phyloP scores from a whole-genome alignment of 2,329 filamentous ascomycete species.

The Corynespora cassiicola region DNA sequence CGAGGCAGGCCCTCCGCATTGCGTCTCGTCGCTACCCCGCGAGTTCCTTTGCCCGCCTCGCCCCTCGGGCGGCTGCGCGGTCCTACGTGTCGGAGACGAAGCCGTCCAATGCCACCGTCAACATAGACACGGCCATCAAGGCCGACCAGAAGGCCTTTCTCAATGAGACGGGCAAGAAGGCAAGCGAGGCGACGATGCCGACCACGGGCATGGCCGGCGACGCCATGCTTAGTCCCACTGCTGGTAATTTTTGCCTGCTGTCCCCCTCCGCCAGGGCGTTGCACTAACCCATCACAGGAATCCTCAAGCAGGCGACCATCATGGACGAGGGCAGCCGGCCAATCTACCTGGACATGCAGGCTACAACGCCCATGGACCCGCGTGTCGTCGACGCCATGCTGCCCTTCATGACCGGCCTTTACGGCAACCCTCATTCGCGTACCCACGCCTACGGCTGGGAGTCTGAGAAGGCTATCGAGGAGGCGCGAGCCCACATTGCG shows the following conservation, averaged over 20 bases:
- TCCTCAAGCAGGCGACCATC: constrained; percentile 88
- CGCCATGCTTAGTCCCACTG: constrained; percentile 80
- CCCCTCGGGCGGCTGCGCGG: constrained; percentile 57
- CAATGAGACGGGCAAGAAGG: constrained; percentile 61
- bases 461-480: constrained; percentile 90
- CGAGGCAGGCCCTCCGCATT: constrained; percentile 75
- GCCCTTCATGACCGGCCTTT: constrained; percentile 89
- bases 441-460: constrained; percentile 99
- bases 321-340: constrained; percentile 93
- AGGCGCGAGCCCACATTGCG: constrained; percentile 83
- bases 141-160: constrained; percentile 83
- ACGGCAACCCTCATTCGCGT: constrained; percentile 95
- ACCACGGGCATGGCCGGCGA: constrained; percentile 65
- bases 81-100: constrained; percentile 86
- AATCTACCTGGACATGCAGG: constrained; percentile 98
- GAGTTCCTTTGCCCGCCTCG: constrained; percentile 47
- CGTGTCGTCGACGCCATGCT: constrained; percentile 97
- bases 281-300: constrained; percentile 58
- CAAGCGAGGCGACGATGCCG: constrained; percentile 65
- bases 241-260: constrained; percentile 54
- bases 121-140: constrained; percentile 82
- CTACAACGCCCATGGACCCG: constrained; percentile 93
- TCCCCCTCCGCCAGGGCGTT: constrained; percentile 8
- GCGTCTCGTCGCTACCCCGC: constrained; percentile 59
- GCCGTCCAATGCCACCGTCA: constrained; percentile 79